Conservation (phyloP, 2,329 filamentous ascomycete genomes). For the Fusarium sp. region DNA sequence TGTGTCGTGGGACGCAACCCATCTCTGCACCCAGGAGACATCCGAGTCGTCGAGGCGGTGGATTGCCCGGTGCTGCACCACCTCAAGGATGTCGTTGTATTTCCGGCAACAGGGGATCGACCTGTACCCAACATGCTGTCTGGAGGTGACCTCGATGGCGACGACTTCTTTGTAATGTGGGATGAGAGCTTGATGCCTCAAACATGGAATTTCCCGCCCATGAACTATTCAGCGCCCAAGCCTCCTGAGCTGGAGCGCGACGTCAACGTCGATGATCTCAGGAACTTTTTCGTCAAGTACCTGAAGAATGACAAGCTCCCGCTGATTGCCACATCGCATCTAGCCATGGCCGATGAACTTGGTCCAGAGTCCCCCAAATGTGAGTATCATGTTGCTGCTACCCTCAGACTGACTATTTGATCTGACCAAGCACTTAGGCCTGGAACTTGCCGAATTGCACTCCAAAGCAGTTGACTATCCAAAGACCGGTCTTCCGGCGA, state of each 20-base stretch:
- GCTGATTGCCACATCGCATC: slow-evolving; percentile 81
- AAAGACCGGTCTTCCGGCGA: slow-evolving; percentile 84
- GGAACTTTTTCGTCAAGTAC: slow-evolving; percentile 87
- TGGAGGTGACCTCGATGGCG: slow-evolving; percentile 93
- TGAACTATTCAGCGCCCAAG: slow-evolving; percentile 74
- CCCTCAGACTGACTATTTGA: not conserved
- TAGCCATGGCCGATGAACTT: slow-evolving; percentile 75
- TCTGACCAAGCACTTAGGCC: slow-evolving; percentile 52
- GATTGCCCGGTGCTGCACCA: slow-evolving; percentile 77
- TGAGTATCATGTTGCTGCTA: slow-evolving; percentile 47
- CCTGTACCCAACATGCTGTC: slow-evolving; percentile 95
- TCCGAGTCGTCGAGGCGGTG: slow-evolving; percentile 86
- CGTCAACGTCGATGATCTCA: slow-evolving; percentile 78
- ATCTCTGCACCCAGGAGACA: slow-evolving; percentile 90
- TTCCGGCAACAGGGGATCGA: slow-evolving; percentile 82
- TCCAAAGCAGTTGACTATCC: slow-evolving; percentile 94
- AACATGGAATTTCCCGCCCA: slow-evolving; percentile 76
- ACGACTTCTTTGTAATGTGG: slow-evolving; percentile 96
- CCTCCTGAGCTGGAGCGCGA: slow-evolving; percentile 65
- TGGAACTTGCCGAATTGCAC: slow-evolving; percentile 80
- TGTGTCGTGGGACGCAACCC: slow-evolving; percentile 92
- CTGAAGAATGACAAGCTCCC: slow-evolving; percentile 90
- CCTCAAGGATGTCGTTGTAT: slow-evolving; percentile 84
- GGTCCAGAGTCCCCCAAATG: slow-evolving; percentile 77
- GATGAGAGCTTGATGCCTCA: slow-evolving; percentile 76